Conservation (phyloP, 2,329 filamentous ascomycete species). For the Fusarium beomiforme region DNA sequence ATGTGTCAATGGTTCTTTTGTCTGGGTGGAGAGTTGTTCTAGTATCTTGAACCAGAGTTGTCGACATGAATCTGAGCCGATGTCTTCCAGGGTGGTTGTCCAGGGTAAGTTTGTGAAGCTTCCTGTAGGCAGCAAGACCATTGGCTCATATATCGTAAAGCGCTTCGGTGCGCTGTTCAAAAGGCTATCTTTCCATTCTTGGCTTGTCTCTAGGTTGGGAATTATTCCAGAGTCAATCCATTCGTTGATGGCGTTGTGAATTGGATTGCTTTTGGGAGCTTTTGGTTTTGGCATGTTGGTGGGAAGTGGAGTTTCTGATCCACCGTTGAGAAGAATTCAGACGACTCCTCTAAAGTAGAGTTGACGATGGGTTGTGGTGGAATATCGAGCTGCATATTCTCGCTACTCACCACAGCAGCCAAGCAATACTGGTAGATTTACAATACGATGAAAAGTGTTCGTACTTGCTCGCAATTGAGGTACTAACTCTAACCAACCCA, state of each 20-base stretch:
- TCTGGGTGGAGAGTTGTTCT: slow-evolving; percentile 54
- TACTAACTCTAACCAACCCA: slow-evolving; percentile 41
- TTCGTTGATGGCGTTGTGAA: slow-evolving; percentile 45
- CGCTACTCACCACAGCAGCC: not conserved
- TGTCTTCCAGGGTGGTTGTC: slow-evolving; percentile 48
- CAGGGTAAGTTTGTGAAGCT: slow-evolving; percentile 61
- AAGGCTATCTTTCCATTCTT: slow-evolving; percentile 44
- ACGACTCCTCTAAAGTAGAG: not conserved
- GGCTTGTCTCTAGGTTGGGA: not conserved
- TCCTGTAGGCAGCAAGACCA: slow-evolving; percentile 68
- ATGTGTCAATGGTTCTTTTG: slow-evolving; percentile 59
- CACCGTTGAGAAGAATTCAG: not conserved
- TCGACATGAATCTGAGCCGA: slow-evolving; percentile 37
- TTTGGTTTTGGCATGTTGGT: slow-evolving; percentile 43
- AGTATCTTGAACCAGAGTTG: slow-evolving; percentile 63
- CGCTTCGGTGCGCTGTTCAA: slow-evolving; percentile 61
- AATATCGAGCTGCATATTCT: not conserved
- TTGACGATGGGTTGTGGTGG: not conserved
- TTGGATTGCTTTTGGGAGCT: slow-evolving; percentile 41
- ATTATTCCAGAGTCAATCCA: slow-evolving; percentile 42
- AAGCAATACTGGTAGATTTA: not conserved
- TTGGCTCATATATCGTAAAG: slow-evolving; percentile 69
- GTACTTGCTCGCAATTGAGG: slow-evolving; percentile 26
- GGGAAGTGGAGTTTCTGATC: slow-evolving; percentile 13
- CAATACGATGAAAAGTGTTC: not conserved